These are phyloP conservation scores for Suillus occidentalis DNA, from an alignment of 768 basidiomycete genomes.

Conservation along the genomic window DNA sequence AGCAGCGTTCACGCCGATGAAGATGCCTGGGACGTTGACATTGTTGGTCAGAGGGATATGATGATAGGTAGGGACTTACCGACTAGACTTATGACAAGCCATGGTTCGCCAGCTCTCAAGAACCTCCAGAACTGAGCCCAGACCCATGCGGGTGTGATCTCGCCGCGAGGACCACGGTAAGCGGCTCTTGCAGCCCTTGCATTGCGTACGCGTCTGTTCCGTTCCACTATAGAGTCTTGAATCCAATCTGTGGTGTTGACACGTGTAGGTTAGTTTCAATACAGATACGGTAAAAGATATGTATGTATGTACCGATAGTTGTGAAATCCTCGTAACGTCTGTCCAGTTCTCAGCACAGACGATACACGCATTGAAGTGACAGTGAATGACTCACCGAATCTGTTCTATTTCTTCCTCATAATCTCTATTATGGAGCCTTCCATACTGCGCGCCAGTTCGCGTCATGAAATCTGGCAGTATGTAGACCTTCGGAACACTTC, in stretches of 20 bases:
- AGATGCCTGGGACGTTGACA: conserved; percentile 55
- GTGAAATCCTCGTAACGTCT: conserved; percentile 96
- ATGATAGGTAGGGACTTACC: conserved; percentile 51
- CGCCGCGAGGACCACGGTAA: conserved; percentile 49
- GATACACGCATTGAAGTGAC: not conserved
- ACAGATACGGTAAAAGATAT: conserved; percentile 8
- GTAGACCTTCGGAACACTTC: not conserved
- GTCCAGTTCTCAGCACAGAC: conserved; percentile 18
- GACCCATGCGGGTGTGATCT: conserved; percentile 54
- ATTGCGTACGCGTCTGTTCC: conserved; percentile 71
- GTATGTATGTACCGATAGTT: conserved; percentile 71
- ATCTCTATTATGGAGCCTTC: conserved; percentile 35
- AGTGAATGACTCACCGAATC: conserved; percentile 49
- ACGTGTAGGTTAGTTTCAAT: conserved; percentile 13
- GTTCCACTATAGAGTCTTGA: conserved; percentile 89
- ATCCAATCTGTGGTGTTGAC: conserved; percentile 77
- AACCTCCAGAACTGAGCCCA: conserved; percentile 61
- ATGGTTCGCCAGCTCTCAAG: conserved; percentile 77
- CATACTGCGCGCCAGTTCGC: conserved; percentile 22
- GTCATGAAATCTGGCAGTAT: conserved; percentile 18
- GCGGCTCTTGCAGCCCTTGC: conserved; percentile 41
- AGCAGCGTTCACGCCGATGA: conserved; percentile 93
- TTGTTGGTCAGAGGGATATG: not conserved
- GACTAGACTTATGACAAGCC: conserved; percentile 88
- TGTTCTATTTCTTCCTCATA: conserved; percentile 68